Base-by-base conservation (phyloP, 192 early-diverging fungal species). In the Gaertneriomyces sp. region DNA sequence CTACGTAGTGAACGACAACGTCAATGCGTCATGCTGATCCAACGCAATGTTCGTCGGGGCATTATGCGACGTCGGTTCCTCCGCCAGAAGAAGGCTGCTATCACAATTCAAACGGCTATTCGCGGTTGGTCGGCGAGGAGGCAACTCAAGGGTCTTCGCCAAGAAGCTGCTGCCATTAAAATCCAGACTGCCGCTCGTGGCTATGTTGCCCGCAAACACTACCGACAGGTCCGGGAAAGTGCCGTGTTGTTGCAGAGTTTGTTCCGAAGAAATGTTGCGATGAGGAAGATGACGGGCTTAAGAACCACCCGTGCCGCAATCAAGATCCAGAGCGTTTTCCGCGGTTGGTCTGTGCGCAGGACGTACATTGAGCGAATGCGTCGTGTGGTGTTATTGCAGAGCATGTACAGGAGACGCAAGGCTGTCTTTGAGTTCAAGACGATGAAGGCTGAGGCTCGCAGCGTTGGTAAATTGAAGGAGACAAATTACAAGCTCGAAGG, bases 381-480 rank as follows among this genome's bases (percentile, higher is more conserved):
- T 44, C 66, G 79, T 41, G 80, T 99, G 39, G 76, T 91, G 19
- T 79, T 87, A 46, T 75, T 93, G 55, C 97, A 99, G 84, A 85
- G 89, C 16, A 87, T 87, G 53, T 71, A 91, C 25, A 90, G 97
- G 59, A 84, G 90, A 16, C 81, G 79, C 12, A 69, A 64, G 20
- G 95, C 95, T 42, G 75, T 84, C 54, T 83, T 83, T 58, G 84
- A 86, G 68, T 74, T 95, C 53, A 79, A 81, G 51, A 67, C 70
- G 42, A 76, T 91, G 63, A 89, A 91, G 73, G 82, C 86, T 33
- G 97, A 99, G 78, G 88, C 89, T 40, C 79, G 90, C 55, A 93
- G 91, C 50, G 91, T 93, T 12, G 88, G 85, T 61, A 96, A 97
- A 64, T 88, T 95, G 73, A 93, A 98, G 80, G 91, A 98, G 64